A percentile compares a stretch with the other conserved stretches of the same genome.
These are phyloP conservation scores for Lantana camara DNA, from an alignment of 257 asterid species.

Conservation along the genomic window DNA sequence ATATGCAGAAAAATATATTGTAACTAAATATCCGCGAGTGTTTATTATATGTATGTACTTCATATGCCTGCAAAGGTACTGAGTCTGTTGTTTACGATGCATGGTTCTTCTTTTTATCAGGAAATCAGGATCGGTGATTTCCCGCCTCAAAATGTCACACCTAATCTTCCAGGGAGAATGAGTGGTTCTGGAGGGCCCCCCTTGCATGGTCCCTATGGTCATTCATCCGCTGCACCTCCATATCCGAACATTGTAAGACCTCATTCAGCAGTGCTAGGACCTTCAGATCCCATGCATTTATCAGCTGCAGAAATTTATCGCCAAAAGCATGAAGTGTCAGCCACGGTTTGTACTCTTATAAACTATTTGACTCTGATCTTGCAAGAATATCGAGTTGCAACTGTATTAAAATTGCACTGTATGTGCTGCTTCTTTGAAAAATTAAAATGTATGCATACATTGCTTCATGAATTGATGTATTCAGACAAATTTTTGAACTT, in stretches of 20 bases:
- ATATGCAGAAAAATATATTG: constrained; percentile 10
- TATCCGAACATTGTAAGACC: constrained; percentile 67
- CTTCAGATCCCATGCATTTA: constrained; percentile 64
- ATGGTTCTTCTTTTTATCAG: constrained; percentile 44
- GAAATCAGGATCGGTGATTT: constrained; percentile 69
- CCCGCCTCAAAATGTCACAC: constrained; percentile 55
- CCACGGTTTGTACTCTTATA: constrained; percentile 66
- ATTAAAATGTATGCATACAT: constrained; percentile 3
- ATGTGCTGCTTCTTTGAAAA: background rate
- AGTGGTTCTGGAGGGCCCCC: constrained; percentile 58
- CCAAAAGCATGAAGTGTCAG: constrained; percentile 90
- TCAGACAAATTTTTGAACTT: constrained; percentile 3
- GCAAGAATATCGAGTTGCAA: background rate
- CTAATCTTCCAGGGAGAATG: constrained; percentile 57
- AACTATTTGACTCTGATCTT: constrained; percentile 5
- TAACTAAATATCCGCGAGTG: background rate
- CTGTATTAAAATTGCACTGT: background rate
- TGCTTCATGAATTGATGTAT: constrained; percentile 4
- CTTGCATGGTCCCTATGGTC: constrained; percentile 59
- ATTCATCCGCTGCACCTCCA: constrained; percentile 57
- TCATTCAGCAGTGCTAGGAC: constrained; percentile 62
- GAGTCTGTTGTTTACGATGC: constrained; percentile 15
- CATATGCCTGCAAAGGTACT: constrained; percentile 7
- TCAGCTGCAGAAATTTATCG: constrained; percentile 79
- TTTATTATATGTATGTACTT: background rate